phyloP scores from a whole-genome alignment of 2,329 filamentous ascomycete genomes.

The Fusarium guadeloupense region DNA sequence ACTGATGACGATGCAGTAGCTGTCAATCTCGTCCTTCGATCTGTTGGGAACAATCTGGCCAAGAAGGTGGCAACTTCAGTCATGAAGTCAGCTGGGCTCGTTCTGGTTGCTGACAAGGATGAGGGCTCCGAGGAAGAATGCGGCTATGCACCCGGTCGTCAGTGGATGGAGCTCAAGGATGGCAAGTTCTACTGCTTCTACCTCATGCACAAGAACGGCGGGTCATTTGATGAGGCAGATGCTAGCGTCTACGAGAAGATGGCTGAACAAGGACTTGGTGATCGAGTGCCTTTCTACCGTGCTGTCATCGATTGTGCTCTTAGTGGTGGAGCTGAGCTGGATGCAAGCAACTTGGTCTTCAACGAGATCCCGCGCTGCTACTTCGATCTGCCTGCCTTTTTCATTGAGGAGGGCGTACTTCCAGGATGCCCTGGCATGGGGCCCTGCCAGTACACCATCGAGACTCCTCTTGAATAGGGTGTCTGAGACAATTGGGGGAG shows the following conservation, averaged over 20 bases:
- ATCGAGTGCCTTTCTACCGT: background rate
- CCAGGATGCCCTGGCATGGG: no score
- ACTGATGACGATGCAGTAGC: slow-evolving; percentile 1
- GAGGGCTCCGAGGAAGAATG: background rate
- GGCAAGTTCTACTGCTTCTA: background rate
- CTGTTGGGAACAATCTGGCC: slow-evolving; percentile 1
- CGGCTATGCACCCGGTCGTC: background rate
- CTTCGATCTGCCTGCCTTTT: background rate
- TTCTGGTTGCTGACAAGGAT: background rate
- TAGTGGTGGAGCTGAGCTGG: background rate
- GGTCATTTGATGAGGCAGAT: background rate
- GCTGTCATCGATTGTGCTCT: background rate
- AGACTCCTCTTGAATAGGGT: no score
- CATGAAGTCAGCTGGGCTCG: slow-evolving; percentile 5
- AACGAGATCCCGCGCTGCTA: background rate
- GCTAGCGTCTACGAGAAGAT: background rate
- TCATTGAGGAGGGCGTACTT: no score
- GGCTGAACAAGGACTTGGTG: background rate
- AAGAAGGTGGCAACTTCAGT: slow-evolving; percentile 4
- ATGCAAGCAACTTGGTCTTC: background rate
- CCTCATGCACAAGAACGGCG: background rate
- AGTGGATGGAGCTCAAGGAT: background rate
- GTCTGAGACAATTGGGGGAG: no score
- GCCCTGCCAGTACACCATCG: no score
- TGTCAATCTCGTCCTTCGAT: background rate